A percentile compares a stretch with the other conserved stretches of the same genome.
Evolutionary conservation across 1,284 basidiomycete species (phyloP).

Genomic region (Porogramme epimiltina): DNA sequence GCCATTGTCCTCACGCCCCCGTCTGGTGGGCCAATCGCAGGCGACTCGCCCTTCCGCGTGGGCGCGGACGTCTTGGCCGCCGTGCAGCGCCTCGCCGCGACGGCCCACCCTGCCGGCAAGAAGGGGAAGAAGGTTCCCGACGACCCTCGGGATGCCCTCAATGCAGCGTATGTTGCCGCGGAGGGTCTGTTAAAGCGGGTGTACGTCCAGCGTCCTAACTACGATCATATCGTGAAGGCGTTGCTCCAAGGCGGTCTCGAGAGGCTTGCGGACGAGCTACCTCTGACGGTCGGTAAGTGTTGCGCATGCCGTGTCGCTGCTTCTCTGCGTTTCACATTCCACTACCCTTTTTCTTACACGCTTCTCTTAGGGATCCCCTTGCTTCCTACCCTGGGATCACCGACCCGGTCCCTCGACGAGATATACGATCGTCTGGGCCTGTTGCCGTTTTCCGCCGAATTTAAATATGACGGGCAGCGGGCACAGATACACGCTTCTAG

Average conservation of each 20-base stretch:
- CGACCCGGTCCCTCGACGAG: conserved; percentile 83
- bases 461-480: conserved; percentile 92
- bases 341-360: conserved; percentile 40
- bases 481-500: conserved; percentile 79
- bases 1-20: conserved; percentile 73
- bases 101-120: conserved; percentile 30
- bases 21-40: conserved; percentile 26
- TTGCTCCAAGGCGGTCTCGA: conserved; percentile 65
- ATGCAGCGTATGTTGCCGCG: conserved; percentile 51
- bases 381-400: conserved; percentile 78
- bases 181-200: conserved; percentile 73
- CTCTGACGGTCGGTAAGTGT: conserved; percentile 72
- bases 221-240: conserved; percentile 75
- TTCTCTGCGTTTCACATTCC: neutral
- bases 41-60: conserved; percentile 38
- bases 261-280: conserved; percentile 64
- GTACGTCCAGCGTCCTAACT: conserved; percentile 89
- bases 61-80: conserved; percentile 40
- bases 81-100: conserved; percentile 36
- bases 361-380: too few relatives aligned
- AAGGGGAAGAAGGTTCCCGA: conserved; percentile 50
- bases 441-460: conserved; percentile 85
- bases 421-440: conserved; percentile 75
- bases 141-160: conserved; percentile 46
- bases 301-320: conserved; percentile 8